Percentiles rank a stretch among this genome's conserved stretches.
These are phyloP conservation scores for Botrytis fragariae DNA, from an alignment of 2,329 filamentous ascomycete genomes.

Conservation along the genomic window DNA sequence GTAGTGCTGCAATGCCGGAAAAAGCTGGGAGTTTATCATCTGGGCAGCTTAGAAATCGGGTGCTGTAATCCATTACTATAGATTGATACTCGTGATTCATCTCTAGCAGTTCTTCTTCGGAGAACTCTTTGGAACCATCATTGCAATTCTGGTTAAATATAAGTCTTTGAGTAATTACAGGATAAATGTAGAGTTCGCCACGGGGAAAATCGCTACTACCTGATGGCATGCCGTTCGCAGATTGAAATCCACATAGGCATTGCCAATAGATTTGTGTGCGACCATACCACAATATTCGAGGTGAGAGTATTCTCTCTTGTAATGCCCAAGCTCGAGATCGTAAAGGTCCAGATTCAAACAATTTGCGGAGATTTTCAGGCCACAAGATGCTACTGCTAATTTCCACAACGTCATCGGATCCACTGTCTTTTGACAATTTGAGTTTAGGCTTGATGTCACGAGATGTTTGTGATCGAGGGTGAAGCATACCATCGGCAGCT, in stretches of 20 bases:
- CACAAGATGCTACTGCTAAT: rapidly evolving
- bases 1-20: neutral
- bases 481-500: neutral
- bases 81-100: neutral
- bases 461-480: rapidly evolving
- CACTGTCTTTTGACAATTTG: neutral
- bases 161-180: neutral
- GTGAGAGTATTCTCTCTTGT: neutral
- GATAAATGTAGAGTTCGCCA: rapidly evolving
- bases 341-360: neutral
- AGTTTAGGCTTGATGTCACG: neutral
- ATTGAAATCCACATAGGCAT: neutral
- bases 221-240: neutral
- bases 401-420: neutral
- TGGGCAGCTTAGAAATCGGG: neutral
- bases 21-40: neutral
- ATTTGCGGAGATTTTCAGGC: rapidly evolving
- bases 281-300: neutral
- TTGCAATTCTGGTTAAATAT: neutral
- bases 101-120: neutral
- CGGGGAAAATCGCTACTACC: rapidly evolving
- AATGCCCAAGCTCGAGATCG: neutral
- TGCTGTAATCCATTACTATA: neutral
- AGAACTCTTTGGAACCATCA: neutral
- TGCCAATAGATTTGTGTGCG: neutral